Conservation (phyloP, 345 rosid genomes). For the Raphanus sativus region DNA sequence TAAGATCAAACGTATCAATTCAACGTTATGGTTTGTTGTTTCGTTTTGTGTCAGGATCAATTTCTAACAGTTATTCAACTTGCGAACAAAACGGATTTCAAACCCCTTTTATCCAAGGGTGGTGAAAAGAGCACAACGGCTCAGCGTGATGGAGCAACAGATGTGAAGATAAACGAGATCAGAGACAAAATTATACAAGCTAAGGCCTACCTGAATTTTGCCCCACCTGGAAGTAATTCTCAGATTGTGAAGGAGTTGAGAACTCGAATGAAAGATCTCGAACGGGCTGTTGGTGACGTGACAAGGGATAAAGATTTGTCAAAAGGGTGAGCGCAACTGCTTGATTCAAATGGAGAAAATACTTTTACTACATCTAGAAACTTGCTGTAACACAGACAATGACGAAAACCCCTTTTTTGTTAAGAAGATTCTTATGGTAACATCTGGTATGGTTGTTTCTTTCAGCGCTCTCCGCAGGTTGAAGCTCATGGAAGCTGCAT, state of each 20-base stretch:
- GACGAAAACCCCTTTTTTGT: background rate
- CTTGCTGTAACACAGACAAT: constrained; percentile 1
- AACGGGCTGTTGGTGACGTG: constrained; percentile 58
- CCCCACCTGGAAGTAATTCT: constrained; percentile 67
- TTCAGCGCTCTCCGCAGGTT: constrained; percentile 67
- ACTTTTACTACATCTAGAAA: background rate
- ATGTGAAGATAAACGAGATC: constrained; percentile 67
- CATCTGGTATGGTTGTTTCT: constrained; percentile 25
- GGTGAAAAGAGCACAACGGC: constrained; percentile 47
- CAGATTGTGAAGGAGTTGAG: constrained; percentile 74
- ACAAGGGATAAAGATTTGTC: constrained; percentile 70
- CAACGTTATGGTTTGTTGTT: background rate
- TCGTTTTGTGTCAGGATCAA: constrained; percentile 47
- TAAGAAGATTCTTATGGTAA: constrained; percentile 14
- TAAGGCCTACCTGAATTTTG: constrained; percentile 61
- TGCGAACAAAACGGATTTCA: constrained; percentile 37
- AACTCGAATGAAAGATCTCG: constrained; percentile 67
- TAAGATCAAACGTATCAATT: background rate
- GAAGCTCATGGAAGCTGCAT: constrained; percentile 58
- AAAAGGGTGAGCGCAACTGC: constrained; percentile 52
- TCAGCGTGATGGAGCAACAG: constrained; percentile 36
- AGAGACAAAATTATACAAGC: constrained; percentile 85
- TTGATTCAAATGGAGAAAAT: constrained; percentile 11
- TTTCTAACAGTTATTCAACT: constrained; percentile 27
- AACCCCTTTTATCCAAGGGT: constrained; percentile 41